Evolutionary conservation across 768 basidiomycete species (phyloP), one percentile per base, ranked within the genome.

Genomic region (Podaxis rugospora): DNA sequence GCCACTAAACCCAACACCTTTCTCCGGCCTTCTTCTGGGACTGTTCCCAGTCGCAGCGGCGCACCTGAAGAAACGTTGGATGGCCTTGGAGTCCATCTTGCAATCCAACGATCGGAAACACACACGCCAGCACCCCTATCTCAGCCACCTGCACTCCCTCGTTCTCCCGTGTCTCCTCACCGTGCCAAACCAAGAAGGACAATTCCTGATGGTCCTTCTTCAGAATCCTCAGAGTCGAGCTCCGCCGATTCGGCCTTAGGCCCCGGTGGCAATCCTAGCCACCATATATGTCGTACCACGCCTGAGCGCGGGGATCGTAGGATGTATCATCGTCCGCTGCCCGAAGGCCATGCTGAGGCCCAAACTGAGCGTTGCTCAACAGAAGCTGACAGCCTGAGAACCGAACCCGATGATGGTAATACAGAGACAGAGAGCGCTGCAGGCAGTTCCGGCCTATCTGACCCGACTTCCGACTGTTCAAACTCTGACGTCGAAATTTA

Each of bases 401-500:
- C 42, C 14, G 59, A 46, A 60, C 50, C 59, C 36, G 52, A 60
- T 35, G 11, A 54, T 11, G 59, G 14, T 23, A 28, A 39, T 40
- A 36, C 53, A 2, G 59, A 54, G 11, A 50, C 59, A n/a, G 59
- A 49, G 32, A 55, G 59, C 23, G 44, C 53, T 23, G 46, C 32
- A 10, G 59, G 52, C 18, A 60, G 59, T 36, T 63, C 63, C 16
- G 50, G 25, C 2, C 42, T 32, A 18, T 46, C 51, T 14, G 59
- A 61, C 46, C 49, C 59, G 11, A 49, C 36, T 11, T 61, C 59
- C 16, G 59, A 61, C n/a, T 16, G 57, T 35, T 66, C 65, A 5
- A 63, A 61, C 57, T 63, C 63, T 25, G 73, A 71, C 25, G 69
- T 76, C 40, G 76, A 77, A 63, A 75, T 76, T 16, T 75, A 75